Evolutionary conservation across 139 green algal species (phyloP).

Genomic region (Micractinium conductrix): DNA sequence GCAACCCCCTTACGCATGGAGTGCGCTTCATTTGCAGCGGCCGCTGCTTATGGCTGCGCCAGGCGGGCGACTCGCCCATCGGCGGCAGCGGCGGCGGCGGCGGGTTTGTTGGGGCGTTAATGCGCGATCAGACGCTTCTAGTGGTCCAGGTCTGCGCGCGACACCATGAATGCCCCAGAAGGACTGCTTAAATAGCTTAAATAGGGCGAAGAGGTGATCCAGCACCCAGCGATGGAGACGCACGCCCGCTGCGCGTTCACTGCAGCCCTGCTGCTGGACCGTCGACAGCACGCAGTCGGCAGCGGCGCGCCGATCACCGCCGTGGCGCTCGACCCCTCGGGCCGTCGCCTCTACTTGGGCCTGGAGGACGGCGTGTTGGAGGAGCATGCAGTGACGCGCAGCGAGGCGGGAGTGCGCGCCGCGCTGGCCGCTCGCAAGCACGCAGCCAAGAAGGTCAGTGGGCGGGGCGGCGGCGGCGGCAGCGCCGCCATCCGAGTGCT

Average conservation of each 20-base stretch:
- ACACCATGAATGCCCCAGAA: neutral
- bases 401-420: neutral
- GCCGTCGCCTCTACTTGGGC: slow-evolving; percentile 49
- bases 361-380: slow-evolving; percentile 61
- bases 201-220: no score
- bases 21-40: no score
- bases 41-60: no score
- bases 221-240: neutral
- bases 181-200: no score
- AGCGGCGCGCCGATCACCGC: slow-evolving; percentile 36
- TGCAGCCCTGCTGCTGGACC: slow-evolving; percentile 11
- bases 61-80: no score
- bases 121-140: no score
- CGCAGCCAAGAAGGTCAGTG: slow-evolving; percentile 49
- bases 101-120: no score
- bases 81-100: no score
- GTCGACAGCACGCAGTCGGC: neutral
- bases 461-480: neutral
- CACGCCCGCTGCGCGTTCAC: slow-evolving; percentile 12
- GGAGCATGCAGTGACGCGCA: slow-evolving; percentile 43
- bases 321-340: slow-evolving; percentile 37
- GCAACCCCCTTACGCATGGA: no score
- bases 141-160: no score
- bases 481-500: neutral
- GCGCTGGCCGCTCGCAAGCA: slow-evolving; percentile 52